Base-by-base conservation (phyloP, 257 asterid genomes). In the Solanum boliviense region DNA sequence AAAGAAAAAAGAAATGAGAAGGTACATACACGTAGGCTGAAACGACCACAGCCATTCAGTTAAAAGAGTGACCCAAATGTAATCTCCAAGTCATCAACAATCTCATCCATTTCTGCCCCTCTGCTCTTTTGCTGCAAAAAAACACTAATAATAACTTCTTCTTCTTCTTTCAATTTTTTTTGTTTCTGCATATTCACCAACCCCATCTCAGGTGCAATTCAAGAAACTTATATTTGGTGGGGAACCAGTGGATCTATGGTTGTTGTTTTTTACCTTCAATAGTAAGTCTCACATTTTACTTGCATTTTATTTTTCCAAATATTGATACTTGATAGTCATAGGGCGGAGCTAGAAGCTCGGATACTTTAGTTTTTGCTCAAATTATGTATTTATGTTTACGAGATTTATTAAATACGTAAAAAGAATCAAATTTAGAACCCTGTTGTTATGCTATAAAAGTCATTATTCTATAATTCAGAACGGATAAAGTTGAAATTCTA, bases 81-180 rank as follows among this genome's bases (percentile, higher is more conserved):
- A 82, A 82, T 82, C 85, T 82, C 85, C 85, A 82, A 82, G 85
- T 82, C 85, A 82, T 82, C 85, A 86, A 38, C 90, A 70, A 89
- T 86, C 88, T 87, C 41, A 89, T 87, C 92, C 35, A 89, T 91
- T 78, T 15, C 78, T 62, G 58, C 76, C 16, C 36, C 41, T 32
- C 35, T 48, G 60, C 60, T 13, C 12, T 41, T 38, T 13, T 11
- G 68, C 38, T 32, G 88, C 27, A 21, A 13, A n/a, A 34, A 13
- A 52, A 52, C 23, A 52, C 62, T 52, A 48, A 48, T 23, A 78
- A 23, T 23, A 36, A n/a, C 38, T 13, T 41, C 62, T 25, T 39
- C 62, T 25, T 39, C 60, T n/a, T 41, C 36, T 4, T 15, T 21
- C 13, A 48, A 41, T 11, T 0, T 67, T 25, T 23, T n/a, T 23